A percentile compares a stretch with the other conserved stretches of the same genome.
Evolutionary conservation across 352 stramenopile species (phyloP).

Genomic region (Pythium oligandrum): DNA sequence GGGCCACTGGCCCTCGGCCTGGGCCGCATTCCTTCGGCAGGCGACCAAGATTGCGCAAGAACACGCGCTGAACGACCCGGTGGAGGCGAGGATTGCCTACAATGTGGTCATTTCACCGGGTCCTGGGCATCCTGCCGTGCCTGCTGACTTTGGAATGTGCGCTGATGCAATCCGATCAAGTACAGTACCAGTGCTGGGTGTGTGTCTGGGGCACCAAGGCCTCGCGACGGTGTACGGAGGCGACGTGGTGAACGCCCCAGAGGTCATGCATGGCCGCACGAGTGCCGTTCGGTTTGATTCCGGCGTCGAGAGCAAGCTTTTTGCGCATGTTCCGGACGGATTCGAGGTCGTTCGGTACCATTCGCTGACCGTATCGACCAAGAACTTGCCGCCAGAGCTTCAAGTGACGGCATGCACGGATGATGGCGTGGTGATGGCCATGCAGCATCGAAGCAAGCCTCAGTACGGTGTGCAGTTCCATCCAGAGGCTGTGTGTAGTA

Average conservation of each 20-base stretch:
- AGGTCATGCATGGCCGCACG: slow-evolving; percentile 93
- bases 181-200: slow-evolving; percentile 88
- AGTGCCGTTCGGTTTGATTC: slow-evolving; percentile 56
- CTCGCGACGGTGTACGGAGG: slow-evolving; percentile 88
- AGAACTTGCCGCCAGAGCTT: slow-evolving; percentile 38
- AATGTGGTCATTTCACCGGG: slow-evolving; percentile 90
- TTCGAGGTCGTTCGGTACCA: slow-evolving; percentile 96
- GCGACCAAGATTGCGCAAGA: slow-evolving; percentile 13
- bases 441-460: slow-evolving; percentile 76
- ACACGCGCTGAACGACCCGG: slow-evolving; percentile 1
- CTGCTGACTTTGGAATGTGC: slow-evolving; percentile 87
- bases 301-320: slow-evolving; percentile 34
- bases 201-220: slow-evolving; percentile 98
- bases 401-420: slow-evolving; percentile 56
- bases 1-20: slow-evolving; percentile 60
- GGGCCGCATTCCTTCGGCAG: slow-evolving; percentile 42
- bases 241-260: slow-evolving; percentile 66
- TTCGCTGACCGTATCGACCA: slow-evolving; percentile 86
- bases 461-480: slow-evolving; percentile 98
- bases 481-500: slow-evolving; percentile 92
- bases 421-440: slow-evolving; percentile 86
- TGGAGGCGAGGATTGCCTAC: slow-evolving; percentile 20
- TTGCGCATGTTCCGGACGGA: slow-evolving; percentile 45
- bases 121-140: slow-evolving; percentile 81
- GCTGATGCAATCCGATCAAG: slow-evolving; percentile 56